phyloP scores from a whole-genome alignment of 1,284 basidiomycete genomes.

The Apiotrichum brassicae region DNA sequence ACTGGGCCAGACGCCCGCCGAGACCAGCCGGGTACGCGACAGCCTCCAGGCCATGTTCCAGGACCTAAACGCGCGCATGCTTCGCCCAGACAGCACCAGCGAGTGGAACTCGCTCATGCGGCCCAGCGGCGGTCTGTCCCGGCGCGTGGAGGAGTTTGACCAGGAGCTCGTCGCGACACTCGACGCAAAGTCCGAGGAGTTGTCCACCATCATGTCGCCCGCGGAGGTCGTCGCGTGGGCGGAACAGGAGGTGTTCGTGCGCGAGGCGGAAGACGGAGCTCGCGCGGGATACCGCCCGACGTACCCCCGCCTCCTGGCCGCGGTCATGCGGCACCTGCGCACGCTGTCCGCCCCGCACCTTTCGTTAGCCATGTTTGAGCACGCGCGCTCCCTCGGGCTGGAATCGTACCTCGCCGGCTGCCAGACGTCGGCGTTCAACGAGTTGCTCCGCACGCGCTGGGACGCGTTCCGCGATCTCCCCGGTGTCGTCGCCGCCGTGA shows the following conservation, averaged over 20 bases:
- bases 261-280: constrained; percentile 9
- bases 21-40: constrained; percentile 24
- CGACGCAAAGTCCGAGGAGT: constrained; percentile 69
- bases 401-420: constrained; percentile 79
- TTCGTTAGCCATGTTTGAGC: constrained; percentile 72
- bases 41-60: constrained; percentile 22
- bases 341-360: constrained; percentile 71
- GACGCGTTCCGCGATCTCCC: constrained; percentile 68
- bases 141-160: constrained; percentile 16
- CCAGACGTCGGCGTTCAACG: constrained; percentile 75
- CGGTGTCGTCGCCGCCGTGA: constrained; percentile 62
- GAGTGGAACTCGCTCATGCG: background rate
- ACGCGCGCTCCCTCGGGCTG: constrained; percentile 64
- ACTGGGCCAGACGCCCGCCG: constrained; percentile 30
- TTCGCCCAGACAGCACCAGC: background rate
- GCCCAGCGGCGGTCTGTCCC: background rate
- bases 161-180: constrained; percentile 40
- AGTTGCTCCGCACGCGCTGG: constrained; percentile 74
- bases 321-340: constrained; percentile 67
- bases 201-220: constrained; percentile 64
- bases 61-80: constrained; percentile 11
- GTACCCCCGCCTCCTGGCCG: constrained; percentile 68
- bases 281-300: constrained; percentile 48
- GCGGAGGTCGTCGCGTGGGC: constrained; percentile 71
- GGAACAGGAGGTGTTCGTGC: constrained; percentile 58